These are phyloP conservation scores for Monosporascus sp. DNA, from an alignment of 2,329 filamentous ascomycete genomes.

Conservation along the genomic window DNA sequence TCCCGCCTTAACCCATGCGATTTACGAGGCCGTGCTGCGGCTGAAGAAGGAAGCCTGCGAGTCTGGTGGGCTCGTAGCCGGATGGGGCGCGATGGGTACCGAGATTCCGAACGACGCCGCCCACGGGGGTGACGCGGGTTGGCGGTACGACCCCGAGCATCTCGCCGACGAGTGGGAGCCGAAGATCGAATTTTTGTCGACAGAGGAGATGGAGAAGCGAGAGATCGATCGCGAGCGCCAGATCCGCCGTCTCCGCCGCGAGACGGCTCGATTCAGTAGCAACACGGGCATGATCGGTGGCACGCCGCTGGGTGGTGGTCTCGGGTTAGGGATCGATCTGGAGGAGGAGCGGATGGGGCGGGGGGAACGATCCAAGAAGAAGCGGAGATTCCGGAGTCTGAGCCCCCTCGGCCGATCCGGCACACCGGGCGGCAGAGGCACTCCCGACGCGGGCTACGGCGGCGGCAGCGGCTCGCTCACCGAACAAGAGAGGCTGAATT, in stretches of 20 bases:
- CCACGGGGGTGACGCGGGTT: slow-evolving; percentile 77
- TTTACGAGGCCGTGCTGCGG: slow-evolving; percentile 89
- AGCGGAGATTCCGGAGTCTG: slow-evolving; percentile 82
- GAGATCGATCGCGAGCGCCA: slow-evolving; percentile 92
- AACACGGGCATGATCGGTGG: slow-evolving; percentile 76
- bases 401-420: slow-evolving; percentile 69
- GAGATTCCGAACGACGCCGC: slow-evolving; percentile 89
- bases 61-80: slow-evolving; percentile 77
- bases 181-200: slow-evolving; percentile 74
- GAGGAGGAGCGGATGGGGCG: slow-evolving; percentile 84
- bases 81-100: slow-evolving; percentile 59
- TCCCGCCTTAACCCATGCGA: slow-evolving; percentile 88
- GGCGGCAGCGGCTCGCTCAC: slow-evolving; percentile 61
- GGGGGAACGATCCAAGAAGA: slow-evolving; percentile 92
- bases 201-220: slow-evolving; percentile 96
- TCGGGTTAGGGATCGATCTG: slow-evolving; percentile 47
- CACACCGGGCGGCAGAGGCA: slow-evolving; percentile 68
- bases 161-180: slow-evolving; percentile 82
- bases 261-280: slow-evolving; percentile 88
- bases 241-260: slow-evolving; percentile 77
- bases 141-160: slow-evolving; percentile 91
- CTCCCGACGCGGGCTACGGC: slow-evolving; percentile 74
- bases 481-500: slow-evolving; percentile 73
- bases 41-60: slow-evolving; percentile 97
- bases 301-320: slow-evolving; percentile 53